Evolutionary conservation across 345 rosid species (phyloP), one percentile per base, ranked within the genome.

Genomic region (Citrus reticulata): DNA sequence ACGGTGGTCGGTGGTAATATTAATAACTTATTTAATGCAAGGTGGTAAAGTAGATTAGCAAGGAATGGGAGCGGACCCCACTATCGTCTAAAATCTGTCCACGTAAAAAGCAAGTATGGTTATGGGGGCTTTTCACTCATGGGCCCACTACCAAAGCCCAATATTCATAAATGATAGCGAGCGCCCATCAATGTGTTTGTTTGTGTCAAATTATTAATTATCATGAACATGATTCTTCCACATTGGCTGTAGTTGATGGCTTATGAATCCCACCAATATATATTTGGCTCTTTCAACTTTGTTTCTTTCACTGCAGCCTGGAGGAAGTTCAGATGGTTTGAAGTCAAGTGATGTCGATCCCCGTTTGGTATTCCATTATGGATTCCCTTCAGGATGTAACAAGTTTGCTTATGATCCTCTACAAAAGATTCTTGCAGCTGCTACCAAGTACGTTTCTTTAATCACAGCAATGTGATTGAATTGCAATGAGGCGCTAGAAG

Each of bases 291-390:
- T 54, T 54, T 54, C 1, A 54, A 17, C 58, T 54, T 51, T 51
- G 6, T 14, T 54, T 54, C 58, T 4, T 2, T 16, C 32, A 22
- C 29, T 77, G 87, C 84, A 95, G 99, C 90, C 92, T 32, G 94
- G 86, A 82, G 95, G 87, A 74, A 84, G 66, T 71, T 62, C 82
- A 2, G 94, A 88, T 68, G 93, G 97, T 22, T 70, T 90, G 54
- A 91, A 85, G 84, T 79, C 96, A 60, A 83, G 81, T 73, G 97
- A 93, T 75, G 89, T 95, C 19, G 97, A 95, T n/a, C 98, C 98
- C 64, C 89, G 85, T 68, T 60, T 92, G 49, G 83, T 87, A 27
- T 85, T 95, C 79, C 99, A 93, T 83, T 90, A 93, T 75, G 99
- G 99, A 75, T 83, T 95, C 79, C 98, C 98, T 27, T 84, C 93